These are phyloP conservation scores for Trebouxia gelatinosa DNA, from an alignment of 163 green algal species.

Conservation along the genomic window DNA sequence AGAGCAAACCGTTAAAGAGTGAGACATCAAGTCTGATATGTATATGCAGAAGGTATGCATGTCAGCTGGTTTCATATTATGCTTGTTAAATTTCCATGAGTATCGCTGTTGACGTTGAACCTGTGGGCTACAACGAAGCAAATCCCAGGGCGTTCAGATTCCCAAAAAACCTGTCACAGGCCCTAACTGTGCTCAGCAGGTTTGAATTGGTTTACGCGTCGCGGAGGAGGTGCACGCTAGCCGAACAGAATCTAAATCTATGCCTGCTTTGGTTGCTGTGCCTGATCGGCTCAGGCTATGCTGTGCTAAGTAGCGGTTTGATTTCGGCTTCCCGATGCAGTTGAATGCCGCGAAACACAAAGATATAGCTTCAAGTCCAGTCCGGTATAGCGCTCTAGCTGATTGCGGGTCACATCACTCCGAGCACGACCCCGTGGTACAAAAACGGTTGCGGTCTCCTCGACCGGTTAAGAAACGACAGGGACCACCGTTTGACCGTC, in stretches of 20 bases:
- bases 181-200: too few species aligned
- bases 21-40: not conserved
- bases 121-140: too few species aligned
- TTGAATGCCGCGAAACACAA: not conserved
- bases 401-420: too few species aligned
- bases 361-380: not conserved
- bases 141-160: too few species aligned
- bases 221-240: not conserved
- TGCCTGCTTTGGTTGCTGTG: conserved; percentile 9
- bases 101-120: not conserved
- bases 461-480: conserved; percentile 19
- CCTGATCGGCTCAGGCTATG: too few species aligned
- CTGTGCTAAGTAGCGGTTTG: not conserved
- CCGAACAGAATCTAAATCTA: not conserved
- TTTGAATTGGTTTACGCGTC: too few species aligned
- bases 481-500: not conserved
- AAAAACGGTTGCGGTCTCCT: conserved; percentile 12
- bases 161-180: too few species aligned
- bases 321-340: not conserved
- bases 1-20: not conserved
- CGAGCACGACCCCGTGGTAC: not conserved
- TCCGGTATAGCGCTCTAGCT: not conserved
- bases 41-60: not conserved
- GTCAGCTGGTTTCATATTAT: too few species aligned
- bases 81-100: not conserved